phyloP scores from a whole-genome alignment of 306 rosid species.

The Pyrus pyrifolia region DNA sequence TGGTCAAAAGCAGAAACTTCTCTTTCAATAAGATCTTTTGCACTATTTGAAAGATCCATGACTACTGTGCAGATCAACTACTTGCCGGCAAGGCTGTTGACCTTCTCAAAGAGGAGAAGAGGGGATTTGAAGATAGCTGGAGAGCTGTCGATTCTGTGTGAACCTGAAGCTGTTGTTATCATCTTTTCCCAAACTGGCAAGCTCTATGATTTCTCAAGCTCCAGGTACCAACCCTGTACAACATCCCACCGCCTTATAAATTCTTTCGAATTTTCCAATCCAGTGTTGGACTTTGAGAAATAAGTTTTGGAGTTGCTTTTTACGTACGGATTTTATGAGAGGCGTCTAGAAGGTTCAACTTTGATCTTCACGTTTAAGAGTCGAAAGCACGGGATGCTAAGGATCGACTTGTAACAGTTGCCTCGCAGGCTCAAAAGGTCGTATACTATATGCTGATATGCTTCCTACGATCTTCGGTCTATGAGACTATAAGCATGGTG shows the following conservation, averaged over 20 bases:
- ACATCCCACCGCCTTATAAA: no score
- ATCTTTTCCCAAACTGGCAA: no score
- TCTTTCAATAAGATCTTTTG: conserved; percentile 76
- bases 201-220: no score
- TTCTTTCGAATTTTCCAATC: background rate
- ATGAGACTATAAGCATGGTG: background rate
- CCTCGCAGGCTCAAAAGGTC: conserved; percentile 29
- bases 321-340: background rate
- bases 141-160: no score
- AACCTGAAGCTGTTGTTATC: no score
- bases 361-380: background rate
- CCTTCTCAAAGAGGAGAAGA: no score
- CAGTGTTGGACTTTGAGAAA: conserved; percentile 33
- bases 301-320: conserved; percentile 25
- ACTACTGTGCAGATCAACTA: conserved; percentile 34
- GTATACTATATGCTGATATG: background rate
- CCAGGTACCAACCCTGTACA: no score
- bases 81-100: no score
- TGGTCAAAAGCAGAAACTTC: conserved; percentile 89
- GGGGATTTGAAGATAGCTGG: no score
- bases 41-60: conserved; percentile 61
- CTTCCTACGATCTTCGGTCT: background rate
- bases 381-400: conserved; percentile 55
- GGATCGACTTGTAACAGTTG: conserved; percentile 34
- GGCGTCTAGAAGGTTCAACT: background rate